A percentile compares a stretch with the other conserved stretches of the same genome.
Evolutionary conservation across 768 basidiomycete genomes (phyloP).

Genomic region (Tubosaeta brunneosetosa): DNA sequence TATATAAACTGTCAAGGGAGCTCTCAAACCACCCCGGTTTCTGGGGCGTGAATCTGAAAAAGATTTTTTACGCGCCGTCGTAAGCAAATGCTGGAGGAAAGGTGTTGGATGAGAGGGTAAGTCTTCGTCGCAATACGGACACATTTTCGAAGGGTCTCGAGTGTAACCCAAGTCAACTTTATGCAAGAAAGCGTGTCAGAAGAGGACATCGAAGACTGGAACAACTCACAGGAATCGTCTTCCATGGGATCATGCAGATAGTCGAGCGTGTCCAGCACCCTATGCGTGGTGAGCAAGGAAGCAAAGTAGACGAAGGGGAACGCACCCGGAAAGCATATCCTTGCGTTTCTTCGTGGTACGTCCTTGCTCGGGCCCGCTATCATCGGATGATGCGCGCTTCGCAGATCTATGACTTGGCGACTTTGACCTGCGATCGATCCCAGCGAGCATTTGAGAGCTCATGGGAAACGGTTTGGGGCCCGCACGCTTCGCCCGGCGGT

Average conservation of each 20-base stretch:
- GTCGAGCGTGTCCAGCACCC: constrained; percentile 5
- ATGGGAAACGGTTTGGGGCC: constrained; percentile 42
- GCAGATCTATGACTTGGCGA: constrained; percentile 11
- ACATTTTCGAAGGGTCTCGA: constrained; percentile 63
- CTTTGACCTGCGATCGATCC: constrained; percentile 31
- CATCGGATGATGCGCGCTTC: constrained; percentile 34
- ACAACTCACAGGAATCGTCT: constrained; percentile 40
- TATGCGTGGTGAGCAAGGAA: constrained; percentile 4
- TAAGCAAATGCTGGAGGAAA: constrained; percentile 50
- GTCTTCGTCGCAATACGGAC: constrained; percentile 76
- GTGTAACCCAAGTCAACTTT: constrained; percentile 49
- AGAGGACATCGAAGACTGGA: background rate
- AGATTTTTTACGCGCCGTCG: constrained; percentile 49
- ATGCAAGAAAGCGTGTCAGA: background rate
- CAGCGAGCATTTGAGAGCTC: constrained; percentile 41
- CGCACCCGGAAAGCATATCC: constrained; percentile 18
- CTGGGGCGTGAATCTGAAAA: constrained; percentile 56
- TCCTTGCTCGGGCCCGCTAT: constrained; percentile 26
- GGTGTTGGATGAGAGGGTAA: constrained; percentile 63
- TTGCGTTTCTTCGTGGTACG: constrained; percentile 32
- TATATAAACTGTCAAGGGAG: constrained; percentile 50
- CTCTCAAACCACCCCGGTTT: constrained; percentile 62
- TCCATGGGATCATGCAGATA: constrained; percentile 24
- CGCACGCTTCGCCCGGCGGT: background rate
- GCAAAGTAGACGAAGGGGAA: constrained; percentile 2